Evolutionary conservation across 1,284 basidiomycete genomes (phyloP), one percentile per base, ranked within the genome.

Genomic region (Vanrija humicola): DNA sequence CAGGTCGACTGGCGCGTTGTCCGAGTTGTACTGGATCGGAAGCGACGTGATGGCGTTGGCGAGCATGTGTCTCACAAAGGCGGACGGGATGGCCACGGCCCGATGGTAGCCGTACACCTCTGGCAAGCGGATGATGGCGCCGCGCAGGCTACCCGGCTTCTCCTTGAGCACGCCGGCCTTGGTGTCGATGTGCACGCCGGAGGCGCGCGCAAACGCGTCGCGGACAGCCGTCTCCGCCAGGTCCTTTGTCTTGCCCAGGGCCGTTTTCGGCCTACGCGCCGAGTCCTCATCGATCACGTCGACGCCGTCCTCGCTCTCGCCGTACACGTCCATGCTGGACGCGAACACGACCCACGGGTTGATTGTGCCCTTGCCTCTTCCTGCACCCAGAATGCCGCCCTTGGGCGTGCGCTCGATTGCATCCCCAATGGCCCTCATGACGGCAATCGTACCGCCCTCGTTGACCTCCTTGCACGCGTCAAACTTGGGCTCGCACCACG

Each of bases 311-410:
- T 54, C 52, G 15, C 26, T 23, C 14, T 53, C 46, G 14, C 68
- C 67, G 54, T 67, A 72, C 7, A 74, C 73, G 23, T 74, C 72
- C 53, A 70, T 66, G 40, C 65, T 64, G 0, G 70, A 73, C 2
- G 64, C 70, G 21, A 68, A 56, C 23, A 77, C 57, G 26, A 75
- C 55, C 75, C 75, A 77, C 6, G 74, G 72, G 6, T 46, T 52
- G 6, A 51, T 52, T 21, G 42, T 55, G 8, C 39, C 42, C 16
- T 48, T 54, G 28, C 43, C 5, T 12, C 12, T 34, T 12, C 21
- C 48, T 38, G 50, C 46, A 6, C 15, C n/a, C 25, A 50, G 50
- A 40, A 39, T 50, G 49, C 52, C 15, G 2, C 26, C 16, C 23
- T 25, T 46, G 8, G 21, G 39, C 3, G 50, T 46, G 19, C 19